These are phyloP conservation scores for Dalbergia cultrata DNA, from an alignment of 306 rosid genomes.

Conservation along the genomic window DNA sequence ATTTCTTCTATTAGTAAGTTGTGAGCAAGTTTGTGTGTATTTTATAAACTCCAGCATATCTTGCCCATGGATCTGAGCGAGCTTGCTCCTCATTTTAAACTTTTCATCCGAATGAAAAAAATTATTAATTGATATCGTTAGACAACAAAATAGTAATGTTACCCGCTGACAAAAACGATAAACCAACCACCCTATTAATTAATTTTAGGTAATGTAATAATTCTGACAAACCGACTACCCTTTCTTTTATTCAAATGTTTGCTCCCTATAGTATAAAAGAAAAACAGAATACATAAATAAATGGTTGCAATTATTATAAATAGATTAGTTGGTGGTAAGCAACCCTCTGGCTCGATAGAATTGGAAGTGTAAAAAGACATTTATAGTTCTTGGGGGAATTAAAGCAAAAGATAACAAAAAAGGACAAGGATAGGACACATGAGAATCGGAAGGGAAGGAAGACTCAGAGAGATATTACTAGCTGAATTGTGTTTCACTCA, in stretches of 20 bases:
- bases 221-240: too few relatives aligned
- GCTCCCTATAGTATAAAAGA: not conserved
- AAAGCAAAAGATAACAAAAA: not conserved
- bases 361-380: conserved; percentile 18
- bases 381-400: not conserved
- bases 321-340: not conserved
- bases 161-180: not conserved
- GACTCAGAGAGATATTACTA: not conserved
- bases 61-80: too few relatives aligned
- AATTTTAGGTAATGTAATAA: too few relatives aligned
- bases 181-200: not conserved
- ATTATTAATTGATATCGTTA: too few relatives aligned
- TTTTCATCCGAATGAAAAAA: too few relatives aligned
- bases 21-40: too few relatives aligned
- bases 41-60: too few relatives aligned
- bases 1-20: too few relatives aligned
- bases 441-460: not conserved
- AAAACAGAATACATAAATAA: not conserved
- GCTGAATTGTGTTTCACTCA: not conserved
- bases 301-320: not conserved
- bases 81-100: too few relatives aligned
- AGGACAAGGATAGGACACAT: conserved; percentile 1
- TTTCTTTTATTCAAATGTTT: not conserved
- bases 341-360: not conserved
- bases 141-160: too few relatives aligned